phyloP scores from a whole-genome alignment of 2,329 filamentous ascomycete species.

The Elsinoe necatrix region DNA sequence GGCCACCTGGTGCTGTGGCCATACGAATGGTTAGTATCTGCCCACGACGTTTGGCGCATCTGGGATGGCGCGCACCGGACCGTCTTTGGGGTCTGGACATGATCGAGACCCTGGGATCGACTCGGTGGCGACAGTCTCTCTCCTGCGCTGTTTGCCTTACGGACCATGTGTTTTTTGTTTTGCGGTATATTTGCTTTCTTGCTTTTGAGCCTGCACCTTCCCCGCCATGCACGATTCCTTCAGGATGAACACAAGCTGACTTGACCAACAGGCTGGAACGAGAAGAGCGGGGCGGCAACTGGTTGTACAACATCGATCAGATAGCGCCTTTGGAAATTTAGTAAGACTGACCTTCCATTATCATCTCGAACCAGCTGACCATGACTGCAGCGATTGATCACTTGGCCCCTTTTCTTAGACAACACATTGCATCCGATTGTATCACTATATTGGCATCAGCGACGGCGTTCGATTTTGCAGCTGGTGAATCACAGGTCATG shows the following conservation, averaged over 20 bases:
- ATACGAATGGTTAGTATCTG: slow-evolving; percentile 65
- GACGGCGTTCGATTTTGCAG: background rate
- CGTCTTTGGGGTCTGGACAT: slow-evolving; percentile 2
- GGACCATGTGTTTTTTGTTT: background rate
- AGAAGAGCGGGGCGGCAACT: slow-evolving; percentile 88
- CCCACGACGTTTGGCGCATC: background rate
- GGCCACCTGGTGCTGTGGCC: slow-evolving; percentile 87
- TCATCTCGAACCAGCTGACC: background rate
- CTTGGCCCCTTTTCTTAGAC: background rate
- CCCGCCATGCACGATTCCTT: background rate
- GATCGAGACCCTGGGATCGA: slow-evolving; percentile 1
- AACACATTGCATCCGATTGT: background rate
- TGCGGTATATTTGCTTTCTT: background rate
- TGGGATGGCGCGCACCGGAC: slow-evolving; percentile 7
- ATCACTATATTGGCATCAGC: background rate
- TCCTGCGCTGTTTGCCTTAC: background rate
- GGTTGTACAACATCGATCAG: slow-evolving; percentile 93
- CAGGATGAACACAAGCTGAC: slow-evolving; percentile 18
- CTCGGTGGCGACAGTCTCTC: background rate
- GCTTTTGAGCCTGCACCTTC: slow-evolving; percentile 18
- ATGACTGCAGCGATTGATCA: slow-evolving; percentile 10
- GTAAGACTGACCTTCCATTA: slow-evolving; percentile 45
- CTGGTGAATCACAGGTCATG: background rate
- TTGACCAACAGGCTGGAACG: slow-evolving; percentile 56
- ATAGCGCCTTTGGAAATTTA: slow-evolving; percentile 97